Percentiles rank a stretch among this genome's conserved stretches.
phyloP scores from a whole-genome alignment of 768 basidiomycete genomes.

The Podaxis pistillaris region DNA sequence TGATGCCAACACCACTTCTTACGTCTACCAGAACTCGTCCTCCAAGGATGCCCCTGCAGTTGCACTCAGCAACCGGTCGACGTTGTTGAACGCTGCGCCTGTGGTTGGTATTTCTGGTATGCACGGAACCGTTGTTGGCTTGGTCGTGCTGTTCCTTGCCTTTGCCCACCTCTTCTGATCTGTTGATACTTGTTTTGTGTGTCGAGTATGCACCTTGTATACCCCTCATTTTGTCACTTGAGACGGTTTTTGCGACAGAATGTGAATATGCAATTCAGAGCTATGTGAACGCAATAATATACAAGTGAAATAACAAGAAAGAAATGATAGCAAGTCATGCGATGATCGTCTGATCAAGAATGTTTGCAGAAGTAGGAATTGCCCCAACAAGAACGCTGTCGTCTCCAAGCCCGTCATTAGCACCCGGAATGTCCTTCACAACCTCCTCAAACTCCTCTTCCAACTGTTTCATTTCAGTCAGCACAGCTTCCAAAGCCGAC shows the following conservation, averaged over 20 bases:
- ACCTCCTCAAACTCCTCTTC: slow-evolving; percentile 54
- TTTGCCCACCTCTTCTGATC: slow-evolving; percentile 20
- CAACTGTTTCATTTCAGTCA: slow-evolving; percentile 54
- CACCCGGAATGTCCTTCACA: neutral
- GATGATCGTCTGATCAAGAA: neutral
- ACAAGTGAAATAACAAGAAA: neutral
- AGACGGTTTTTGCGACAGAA: too few species aligned
- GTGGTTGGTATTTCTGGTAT: slow-evolving; percentile 21
- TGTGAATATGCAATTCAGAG: too few species aligned
- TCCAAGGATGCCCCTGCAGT: slow-evolving; percentile 47
- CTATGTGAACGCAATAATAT: too few species aligned
- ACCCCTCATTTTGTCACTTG: neutral
- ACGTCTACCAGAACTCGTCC: slow-evolving; percentile 60
- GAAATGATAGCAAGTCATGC: neutral
- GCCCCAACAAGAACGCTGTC: neutral
- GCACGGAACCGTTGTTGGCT: slow-evolving; percentile 25
- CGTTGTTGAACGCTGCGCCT: slow-evolving; percentile 40
- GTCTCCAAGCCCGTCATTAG: neutral
- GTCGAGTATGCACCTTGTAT: neutral
- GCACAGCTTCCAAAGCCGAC: slow-evolving; percentile 50
- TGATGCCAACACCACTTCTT: slow-evolving; percentile 52
- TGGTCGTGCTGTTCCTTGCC: slow-evolving; percentile 23
- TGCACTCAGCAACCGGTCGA: slow-evolving; percentile 56
- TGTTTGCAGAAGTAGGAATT: neutral
- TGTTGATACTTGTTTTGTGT: neutral